phyloP scores from a whole-genome alignment of 2,329 filamentous ascomycete genomes.

The Cladophialophora carrionii region DNA sequence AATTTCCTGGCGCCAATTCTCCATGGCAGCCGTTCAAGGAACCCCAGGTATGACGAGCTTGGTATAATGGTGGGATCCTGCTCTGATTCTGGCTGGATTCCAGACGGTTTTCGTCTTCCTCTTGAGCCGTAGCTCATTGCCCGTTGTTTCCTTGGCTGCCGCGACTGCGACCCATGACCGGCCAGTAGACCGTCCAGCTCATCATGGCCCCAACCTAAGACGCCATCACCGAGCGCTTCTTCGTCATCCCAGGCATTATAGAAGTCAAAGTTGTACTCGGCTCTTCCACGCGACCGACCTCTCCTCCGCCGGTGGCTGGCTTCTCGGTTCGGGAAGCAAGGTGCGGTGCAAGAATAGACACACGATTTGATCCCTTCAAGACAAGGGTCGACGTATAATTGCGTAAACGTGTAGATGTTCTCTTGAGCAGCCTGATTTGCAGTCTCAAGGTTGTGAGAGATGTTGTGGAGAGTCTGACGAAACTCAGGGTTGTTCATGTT shows the following conservation, averaged over 20 bases:
- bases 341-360: slow-evolving; percentile 70
- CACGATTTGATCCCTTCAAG: slow-evolving; percentile 68
- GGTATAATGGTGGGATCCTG: slow-evolving; percentile 86
- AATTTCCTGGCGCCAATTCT: slow-evolving; percentile 76
- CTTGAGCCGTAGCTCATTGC: slow-evolving; percentile 89
- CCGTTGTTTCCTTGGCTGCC: slow-evolving; percentile 71
- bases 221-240: slow-evolving; percentile 54
- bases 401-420: slow-evolving; percentile 84
- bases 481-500: slow-evolving; percentile 51
- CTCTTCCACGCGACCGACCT: slow-evolving; percentile 61
- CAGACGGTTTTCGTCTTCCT: slow-evolving; percentile 49
- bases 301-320: slow-evolving; percentile 74
- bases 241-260: slow-evolving; percentile 93
- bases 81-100: slow-evolving; percentile 60
- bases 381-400: slow-evolving; percentile 83
- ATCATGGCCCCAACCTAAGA: slow-evolving; percentile 76
- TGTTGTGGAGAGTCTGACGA: slow-evolving; percentile 90
- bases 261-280: slow-evolving; percentile 91
- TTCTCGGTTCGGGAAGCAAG: slow-evolving; percentile 68
- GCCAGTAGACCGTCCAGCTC: slow-evolving; percentile 83
- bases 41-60: slow-evolving; percentile 81
- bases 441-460: slow-evolving; percentile 85
- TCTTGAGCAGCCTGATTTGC: slow-evolving; percentile 91
- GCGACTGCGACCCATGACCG: slow-evolving; percentile 55
- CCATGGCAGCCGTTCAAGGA: slow-evolving; percentile 81